Percentiles rank a stretch among this genome's conserved stretches.
phyloP scores from a whole-genome alignment of 1,284 basidiomycete genomes.

The Moesziomyces globuligerus region DNA sequence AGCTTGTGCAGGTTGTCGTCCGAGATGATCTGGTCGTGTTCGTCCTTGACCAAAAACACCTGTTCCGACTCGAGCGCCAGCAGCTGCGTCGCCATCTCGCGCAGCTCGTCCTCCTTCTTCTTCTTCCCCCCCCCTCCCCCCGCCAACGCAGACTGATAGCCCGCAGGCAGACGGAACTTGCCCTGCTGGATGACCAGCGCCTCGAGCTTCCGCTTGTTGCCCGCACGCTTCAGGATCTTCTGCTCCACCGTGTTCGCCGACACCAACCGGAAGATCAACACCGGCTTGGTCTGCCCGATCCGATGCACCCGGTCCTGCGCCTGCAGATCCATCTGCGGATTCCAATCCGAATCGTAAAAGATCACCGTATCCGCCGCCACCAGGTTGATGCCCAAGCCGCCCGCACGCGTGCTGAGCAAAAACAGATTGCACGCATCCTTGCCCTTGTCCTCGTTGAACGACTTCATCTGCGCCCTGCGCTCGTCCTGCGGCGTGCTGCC shows the following conservation, averaged over 20 bases:
- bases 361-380: constrained; percentile 80
- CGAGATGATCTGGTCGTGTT: constrained; percentile 79
- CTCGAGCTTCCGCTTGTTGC: constrained; percentile 87
- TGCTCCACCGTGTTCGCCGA: constrained; percentile 81
- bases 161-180: constrained; percentile 62
- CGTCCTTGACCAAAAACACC: constrained; percentile 80
- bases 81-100: constrained; percentile 77
- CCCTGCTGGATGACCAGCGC: constrained; percentile 93
- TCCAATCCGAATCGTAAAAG: constrained; percentile 92
- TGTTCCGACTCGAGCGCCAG: constrained; percentile 86
- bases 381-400: constrained; percentile 86
- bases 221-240: constrained; percentile 87
- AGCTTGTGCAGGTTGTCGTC: constrained; percentile 82
- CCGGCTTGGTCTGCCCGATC: constrained; percentile 83
- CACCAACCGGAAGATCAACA: constrained; percentile 81
- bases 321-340: constrained; percentile 89
- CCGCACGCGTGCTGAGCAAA: constrained; percentile 89
- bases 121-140: constrained; percentile 74
- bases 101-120: constrained; percentile 36
- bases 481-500: constrained; percentile 81
- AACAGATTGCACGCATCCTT: constrained; percentile 79
- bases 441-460: constrained; percentile 82
- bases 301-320: constrained; percentile 95
- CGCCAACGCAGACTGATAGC: constrained; percentile 54
- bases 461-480: constrained; percentile 83